phyloP scores from a whole-genome alignment of 1,284 basidiomycete genomes.

The Trichosporon sp. region DNA sequence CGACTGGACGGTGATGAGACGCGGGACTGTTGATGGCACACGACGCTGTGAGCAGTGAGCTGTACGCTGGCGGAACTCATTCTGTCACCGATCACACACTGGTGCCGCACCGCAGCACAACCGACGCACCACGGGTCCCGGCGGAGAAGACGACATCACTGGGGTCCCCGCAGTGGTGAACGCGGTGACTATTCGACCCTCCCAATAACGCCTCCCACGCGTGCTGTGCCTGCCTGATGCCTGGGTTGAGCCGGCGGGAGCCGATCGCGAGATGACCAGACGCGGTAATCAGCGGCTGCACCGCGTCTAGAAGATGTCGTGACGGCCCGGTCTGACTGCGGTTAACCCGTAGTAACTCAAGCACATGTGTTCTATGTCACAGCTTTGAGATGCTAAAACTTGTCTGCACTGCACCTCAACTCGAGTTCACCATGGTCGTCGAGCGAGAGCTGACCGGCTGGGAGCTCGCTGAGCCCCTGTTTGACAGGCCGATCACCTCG shows the following conservation, averaged over 20 bases:
- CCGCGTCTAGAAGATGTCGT: neutral
- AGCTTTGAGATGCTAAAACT: neutral
- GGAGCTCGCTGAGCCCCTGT: conserved; percentile 6
- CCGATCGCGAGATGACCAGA: neutral
- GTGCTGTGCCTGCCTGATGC: too few species aligned
- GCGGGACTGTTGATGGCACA: too few species aligned
- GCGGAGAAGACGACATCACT: neutral
- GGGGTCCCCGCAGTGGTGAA: neutral
- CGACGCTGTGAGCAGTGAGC: too few species aligned
- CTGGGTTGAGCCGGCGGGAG: neutral
- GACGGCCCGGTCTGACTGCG: too few species aligned
- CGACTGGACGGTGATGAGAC: neutral
- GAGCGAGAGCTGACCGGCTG: conserved; percentile 26
- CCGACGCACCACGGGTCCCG: neutral
- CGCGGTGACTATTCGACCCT: neutral
- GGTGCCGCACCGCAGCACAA: neutral
- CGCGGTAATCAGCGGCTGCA: neutral
- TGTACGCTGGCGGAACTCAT: neutral
- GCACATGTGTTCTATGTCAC: neutral
- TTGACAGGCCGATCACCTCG: conserved; percentile 16
- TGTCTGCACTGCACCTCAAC: neutral
- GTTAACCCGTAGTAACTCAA: neutral
- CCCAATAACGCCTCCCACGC: neutral
- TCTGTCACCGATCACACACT: too few species aligned
- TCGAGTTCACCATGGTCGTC: conserved; percentile 16